These are phyloP conservation scores for Vicia villosa DNA, from an alignment of 306 rosid genomes.

Conservation along the genomic window DNA sequence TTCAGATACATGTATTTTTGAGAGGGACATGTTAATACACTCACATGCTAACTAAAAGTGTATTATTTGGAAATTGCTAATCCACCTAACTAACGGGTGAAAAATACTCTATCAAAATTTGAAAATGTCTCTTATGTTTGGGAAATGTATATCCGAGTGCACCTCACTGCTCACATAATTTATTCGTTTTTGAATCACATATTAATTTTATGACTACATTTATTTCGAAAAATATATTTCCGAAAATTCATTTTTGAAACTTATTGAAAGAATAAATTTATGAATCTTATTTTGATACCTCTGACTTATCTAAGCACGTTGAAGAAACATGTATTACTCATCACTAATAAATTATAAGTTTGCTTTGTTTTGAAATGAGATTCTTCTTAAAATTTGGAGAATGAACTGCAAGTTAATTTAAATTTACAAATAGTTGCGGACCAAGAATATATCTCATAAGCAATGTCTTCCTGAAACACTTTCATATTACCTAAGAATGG, in stretches of 20 bases:
- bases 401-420: too few species aligned
- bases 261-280: too few species aligned
- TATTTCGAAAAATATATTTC: too few species aligned
- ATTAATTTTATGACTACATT: too few species aligned
- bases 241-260: too few species aligned
- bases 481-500: not conserved
- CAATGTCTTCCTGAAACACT: not conserved
- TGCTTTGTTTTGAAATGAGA: not conserved
- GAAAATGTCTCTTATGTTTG: too few species aligned
- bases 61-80: not conserved
- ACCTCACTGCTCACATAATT: too few species aligned
- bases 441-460: not conserved
- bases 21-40: not conserved
- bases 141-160: too few species aligned
- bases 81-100: too few species aligned
- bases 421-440: not conserved
- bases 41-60: not conserved
- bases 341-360: not conserved
- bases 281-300: not conserved
- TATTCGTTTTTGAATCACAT: too few species aligned
- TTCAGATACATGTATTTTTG: not conserved
- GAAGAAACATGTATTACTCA: conserved; percentile 9
- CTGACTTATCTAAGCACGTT: not conserved
- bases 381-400: too few species aligned
- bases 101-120: too few species aligned